These are phyloP conservation scores for Glebionis coronaria DNA, from an alignment of 129 eudicot species.

Conservation along the genomic window DNA sequence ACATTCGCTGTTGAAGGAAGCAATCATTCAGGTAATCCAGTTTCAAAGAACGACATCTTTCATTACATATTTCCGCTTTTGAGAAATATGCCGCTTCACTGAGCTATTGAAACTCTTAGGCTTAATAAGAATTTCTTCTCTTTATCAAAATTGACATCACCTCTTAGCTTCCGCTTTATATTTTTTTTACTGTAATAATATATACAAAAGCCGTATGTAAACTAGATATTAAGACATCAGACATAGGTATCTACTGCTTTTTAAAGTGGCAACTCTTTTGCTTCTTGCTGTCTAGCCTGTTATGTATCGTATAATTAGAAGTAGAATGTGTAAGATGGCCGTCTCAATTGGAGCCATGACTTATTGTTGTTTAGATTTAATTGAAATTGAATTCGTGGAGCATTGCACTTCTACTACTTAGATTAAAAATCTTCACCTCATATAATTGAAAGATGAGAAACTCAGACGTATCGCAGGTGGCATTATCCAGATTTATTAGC, in stretches of 20 bases:
- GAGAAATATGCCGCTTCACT: not conserved
- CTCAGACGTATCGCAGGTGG: not conserved
- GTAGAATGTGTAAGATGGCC: not conserved
- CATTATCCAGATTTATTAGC: no score
- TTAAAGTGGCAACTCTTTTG: not conserved
- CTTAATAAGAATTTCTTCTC: not conserved
- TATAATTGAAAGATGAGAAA: not conserved
- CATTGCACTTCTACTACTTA: not conserved
- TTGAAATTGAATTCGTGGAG: not conserved
- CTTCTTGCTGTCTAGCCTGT: not conserved
- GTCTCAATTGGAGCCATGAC: not conserved
- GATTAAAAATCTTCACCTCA: not conserved
- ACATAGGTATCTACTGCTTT: not conserved
- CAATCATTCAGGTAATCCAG: slow-evolving; percentile 63
- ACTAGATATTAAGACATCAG: not conserved
- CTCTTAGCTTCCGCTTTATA: slow-evolving; percentile 11
- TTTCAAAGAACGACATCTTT: not conserved
- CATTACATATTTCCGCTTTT: not conserved
- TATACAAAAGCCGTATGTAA: not conserved
- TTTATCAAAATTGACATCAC: slow-evolving; percentile 4
- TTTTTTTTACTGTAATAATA: slow-evolving; percentile 3
- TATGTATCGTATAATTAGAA: not conserved
- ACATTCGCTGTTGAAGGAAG: slow-evolving; percentile 81
- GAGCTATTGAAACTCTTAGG: not conserved
- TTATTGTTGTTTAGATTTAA: not conserved